These are phyloP conservation scores for Multifurca ochricompacta DNA, from an alignment of 768 basidiomycete genomes.

Conservation along the genomic window DNA sequence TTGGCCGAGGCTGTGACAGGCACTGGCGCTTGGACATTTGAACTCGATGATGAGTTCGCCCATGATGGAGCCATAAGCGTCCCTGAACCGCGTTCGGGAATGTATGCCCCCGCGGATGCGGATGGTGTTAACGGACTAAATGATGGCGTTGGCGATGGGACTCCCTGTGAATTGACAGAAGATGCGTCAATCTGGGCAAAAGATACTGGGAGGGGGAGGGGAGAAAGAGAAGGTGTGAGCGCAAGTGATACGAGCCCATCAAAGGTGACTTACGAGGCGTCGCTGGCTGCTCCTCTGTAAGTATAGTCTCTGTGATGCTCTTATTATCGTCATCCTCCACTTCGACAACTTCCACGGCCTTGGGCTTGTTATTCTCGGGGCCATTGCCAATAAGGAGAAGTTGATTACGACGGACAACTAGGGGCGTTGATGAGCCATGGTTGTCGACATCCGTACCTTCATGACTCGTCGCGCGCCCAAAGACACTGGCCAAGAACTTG, in stretches of 20 bases:
- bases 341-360: constrained; percentile 30
- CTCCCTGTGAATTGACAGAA: constrained; percentile 11
- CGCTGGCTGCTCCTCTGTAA: constrained; percentile 1
- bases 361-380: constrained; percentile 30
- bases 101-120: neutral
- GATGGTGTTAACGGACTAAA: neutral
- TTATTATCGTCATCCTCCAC: constrained; percentile 37
- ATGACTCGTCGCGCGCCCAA: constrained; percentile 44
- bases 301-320: constrained; percentile 20
- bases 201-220: neutral
- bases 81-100: constrained; percentile 1
- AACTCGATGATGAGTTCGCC: neutral
- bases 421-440: constrained; percentile 28
- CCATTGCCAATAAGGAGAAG: constrained; percentile 64
- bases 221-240: constrained; percentile 6
- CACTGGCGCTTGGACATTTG: neutral
- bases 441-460: constrained; percentile 33
- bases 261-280: neutral
- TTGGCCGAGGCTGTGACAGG: neutral
- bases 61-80: neutral
- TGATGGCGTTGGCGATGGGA: neutral
- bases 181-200: constrained; percentile 18
- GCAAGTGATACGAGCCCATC: no score
- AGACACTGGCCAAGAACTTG: constrained; percentile 89
- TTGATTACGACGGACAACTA: constrained; percentile 44